Base-by-base conservation (phyloP, 2,329 filamentous ascomycete species). In the Hymenoscyphus fructigenus region DNA sequence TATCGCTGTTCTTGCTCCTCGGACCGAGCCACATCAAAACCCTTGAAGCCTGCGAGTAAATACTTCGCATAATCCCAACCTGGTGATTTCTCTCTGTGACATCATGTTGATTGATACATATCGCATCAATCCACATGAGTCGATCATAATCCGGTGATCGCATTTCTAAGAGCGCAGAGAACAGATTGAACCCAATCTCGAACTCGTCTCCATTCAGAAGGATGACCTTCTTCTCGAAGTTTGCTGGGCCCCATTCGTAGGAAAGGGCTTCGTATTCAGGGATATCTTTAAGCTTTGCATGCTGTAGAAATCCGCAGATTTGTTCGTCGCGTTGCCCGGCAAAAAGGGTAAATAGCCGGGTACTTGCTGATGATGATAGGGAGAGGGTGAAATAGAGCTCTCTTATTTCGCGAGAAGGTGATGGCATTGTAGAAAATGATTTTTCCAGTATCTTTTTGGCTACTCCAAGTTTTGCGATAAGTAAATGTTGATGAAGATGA, bases 61-160 rank as follows among this genome's bases (percentile, higher is more conserved):
- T 65, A 5, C 60, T 20, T 32, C 65, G 61, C 70, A 70, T 73
- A 15, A 65, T 56, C 4, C 62, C 59, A 3, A 70, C 66, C 44
- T 72, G 71, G 5, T 59, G 47, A 9, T 61, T 64, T 20, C 66
- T 59, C 38, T 72, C 70, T 12, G 14, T 23, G 15, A 23, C n/a
- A 56, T 56, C 53, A 14, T 20, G n/a, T 23, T 56, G 56, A 23
- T 58, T 58, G 29, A 58, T 58, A 29, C 56, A 58, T n/a, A 56
- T 56, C n/a, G 53, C 14, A 29, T 56, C 57, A 5, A 59, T 28
- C 57, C 5, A 59, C 20, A 47, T 15, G 3, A 17, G 3, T 20
- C 41, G 5, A 47, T 47, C 41, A 15, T 47, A 20, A 20, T 47
- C 15, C 41, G 41, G 5, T 5, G 2, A 17, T 17, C 41, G 12